Conservation (phyloP, 1,139 yeast genomes). For the Meyerozyma carpophila region DNA sequence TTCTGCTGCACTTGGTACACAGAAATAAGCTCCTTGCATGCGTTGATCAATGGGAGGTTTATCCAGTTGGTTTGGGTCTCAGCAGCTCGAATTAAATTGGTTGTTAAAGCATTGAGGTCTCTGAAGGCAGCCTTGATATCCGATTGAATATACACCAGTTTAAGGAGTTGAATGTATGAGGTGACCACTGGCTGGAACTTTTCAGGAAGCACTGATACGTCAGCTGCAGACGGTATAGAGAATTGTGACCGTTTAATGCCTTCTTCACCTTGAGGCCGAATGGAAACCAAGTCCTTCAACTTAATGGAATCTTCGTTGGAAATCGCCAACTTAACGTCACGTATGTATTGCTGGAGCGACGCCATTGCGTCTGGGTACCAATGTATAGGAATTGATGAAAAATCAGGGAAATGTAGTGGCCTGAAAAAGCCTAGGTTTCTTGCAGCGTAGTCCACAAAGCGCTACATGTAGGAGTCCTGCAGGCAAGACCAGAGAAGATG, state of each 20-base stretch:
- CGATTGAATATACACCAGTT: slow-evolving; percentile 30
- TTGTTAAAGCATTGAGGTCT: slow-evolving; percentile 38
- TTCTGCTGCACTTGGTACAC: slow-evolving; percentile 35
- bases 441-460: not conserved
- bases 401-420: not conserved
- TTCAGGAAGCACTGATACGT: not conserved
- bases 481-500: not conserved
- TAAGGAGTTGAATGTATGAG: slow-evolving; percentile 33
- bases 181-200: slow-evolving; percentile 16
- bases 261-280: not conserved
- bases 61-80: slow-evolving; percentile 66
- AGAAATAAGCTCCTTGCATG: slow-evolving; percentile 52
- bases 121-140: slow-evolving; percentile 36
- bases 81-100: slow-evolving; percentile 52
- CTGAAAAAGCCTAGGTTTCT: not conserved
- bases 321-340: not conserved
- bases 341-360: not conserved
- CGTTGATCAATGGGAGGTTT: slow-evolving; percentile 49
- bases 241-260: not conserved
- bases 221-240: not conserved
- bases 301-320: not conserved
- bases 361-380: not conserved
- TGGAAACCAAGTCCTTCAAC: not conserved
- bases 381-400: not conserved
- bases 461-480: not conserved